Conservation (phyloP, 352 stramenopile species). For the Globisporangium megalacanthum region DNA sequence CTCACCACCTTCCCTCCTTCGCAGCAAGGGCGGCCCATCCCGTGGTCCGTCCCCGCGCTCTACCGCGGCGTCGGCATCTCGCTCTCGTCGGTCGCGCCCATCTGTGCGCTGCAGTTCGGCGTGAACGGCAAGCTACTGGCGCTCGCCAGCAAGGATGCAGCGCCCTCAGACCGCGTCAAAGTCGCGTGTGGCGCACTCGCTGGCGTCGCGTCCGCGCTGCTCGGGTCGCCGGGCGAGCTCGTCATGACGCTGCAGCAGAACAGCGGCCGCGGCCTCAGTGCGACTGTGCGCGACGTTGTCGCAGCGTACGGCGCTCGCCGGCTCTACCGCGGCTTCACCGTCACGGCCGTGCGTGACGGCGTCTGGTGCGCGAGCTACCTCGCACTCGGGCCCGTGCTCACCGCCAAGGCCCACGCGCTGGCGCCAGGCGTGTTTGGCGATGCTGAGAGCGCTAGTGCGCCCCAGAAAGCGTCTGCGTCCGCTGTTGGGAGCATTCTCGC, state of each 20-base stretch:
- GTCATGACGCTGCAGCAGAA: slow-evolving; percentile 88
- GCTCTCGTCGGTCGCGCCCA: slow-evolving; percentile 69
- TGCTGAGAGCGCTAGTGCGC: slow-evolving; percentile 37
- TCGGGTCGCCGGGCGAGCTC: slow-evolving; percentile 72
- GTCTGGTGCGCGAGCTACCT: slow-evolving; percentile 79
- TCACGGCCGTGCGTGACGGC: slow-evolving; percentile 58
- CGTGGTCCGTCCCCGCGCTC: slow-evolving; percentile 50
- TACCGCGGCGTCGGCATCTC: slow-evolving; percentile 79
- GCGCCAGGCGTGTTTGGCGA: slow-evolving; percentile 51
- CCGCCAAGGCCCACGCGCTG: slow-evolving; percentile 45
- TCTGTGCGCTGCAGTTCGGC: slow-evolving; percentile 77
- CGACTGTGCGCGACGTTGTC: slow-evolving; percentile 55
- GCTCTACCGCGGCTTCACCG: slow-evolving; percentile 52
- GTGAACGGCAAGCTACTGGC: slow-evolving; percentile 63
- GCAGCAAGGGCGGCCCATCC: slow-evolving; percentile 63
- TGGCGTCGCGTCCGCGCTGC: slow-evolving; percentile 48
- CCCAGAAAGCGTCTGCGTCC: slow-evolving; percentile 59
- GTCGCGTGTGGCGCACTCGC: slow-evolving; percentile 58
- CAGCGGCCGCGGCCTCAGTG: slow-evolving; percentile 58
- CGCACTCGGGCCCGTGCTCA: slow-evolving; percentile 69
- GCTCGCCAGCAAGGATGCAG: slow-evolving; percentile 8
- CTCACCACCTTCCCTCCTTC: too few species aligned
- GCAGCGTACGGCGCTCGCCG: slow-evolving; percentile 35
- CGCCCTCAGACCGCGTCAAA: slow-evolving; percentile 43
- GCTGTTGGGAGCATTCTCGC: slow-evolving; percentile 61